Base-by-base conservation (phyloP, 768 basidiomycete genomes). In the Lactarius trivialis region DNA sequence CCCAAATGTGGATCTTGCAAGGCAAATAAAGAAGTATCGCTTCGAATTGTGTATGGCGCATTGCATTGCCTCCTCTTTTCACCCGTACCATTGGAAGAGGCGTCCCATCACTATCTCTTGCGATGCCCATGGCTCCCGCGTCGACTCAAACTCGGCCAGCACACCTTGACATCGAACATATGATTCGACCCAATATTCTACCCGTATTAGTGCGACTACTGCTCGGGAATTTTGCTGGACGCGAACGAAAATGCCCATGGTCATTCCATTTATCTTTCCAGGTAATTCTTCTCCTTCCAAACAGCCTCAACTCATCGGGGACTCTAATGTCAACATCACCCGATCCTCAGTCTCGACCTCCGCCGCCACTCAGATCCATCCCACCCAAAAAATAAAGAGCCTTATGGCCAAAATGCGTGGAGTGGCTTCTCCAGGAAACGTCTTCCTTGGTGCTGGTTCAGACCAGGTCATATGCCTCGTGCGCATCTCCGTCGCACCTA, bases 201-300 rank as follows among this genome's bases (percentile, higher is more conserved):
- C 54, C 97, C 96, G 0, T 98, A 99, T 74, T 85, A 94, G 32
- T 97, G 94, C 70, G 96, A 99, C 76, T 99, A 96, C 76, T 84
- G 85, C 52, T 77, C 83, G 3, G 94, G 95, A 28, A 87, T 98
- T 69, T 83, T 98, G 21, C 83, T 98, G 26, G 97, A 98, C 68
- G 97, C 97, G 17, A 99, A 99, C 75, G 97, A 99, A 77, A 98
- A 98, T 72, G 83, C 95, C 0, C 80, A 94, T 41, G 96, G 96
- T 0, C 91, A 91, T 70, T 86, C 91, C 2, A 87, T 98, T 34
- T 12, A 56, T 26, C 8, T 15, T 1, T 30, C 32, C 14, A 21
- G 59, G 19, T n/a, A 37, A 54, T 34, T 9, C 1, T 7, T 14
- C 39, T 17, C 12, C 34, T 30, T 48, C 75, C 15, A 65, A 70